These are phyloP conservation scores for Cystofilobasidium macerans DNA, from an alignment of 768 basidiomycete genomes.

Conservation along the genomic window DNA sequence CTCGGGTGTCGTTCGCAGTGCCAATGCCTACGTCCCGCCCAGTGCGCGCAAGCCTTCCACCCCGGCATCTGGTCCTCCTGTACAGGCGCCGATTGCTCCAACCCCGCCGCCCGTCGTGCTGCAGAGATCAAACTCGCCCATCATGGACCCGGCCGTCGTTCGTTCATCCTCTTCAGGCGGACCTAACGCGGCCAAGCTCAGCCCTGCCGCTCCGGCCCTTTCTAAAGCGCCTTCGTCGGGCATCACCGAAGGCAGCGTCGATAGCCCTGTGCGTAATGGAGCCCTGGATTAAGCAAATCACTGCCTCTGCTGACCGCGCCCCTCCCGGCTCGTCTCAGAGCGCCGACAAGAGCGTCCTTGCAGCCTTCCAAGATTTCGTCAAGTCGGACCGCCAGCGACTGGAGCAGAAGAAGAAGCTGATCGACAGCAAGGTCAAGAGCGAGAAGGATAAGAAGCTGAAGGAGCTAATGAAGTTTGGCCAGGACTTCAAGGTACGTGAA, in stretches of 20 bases:
- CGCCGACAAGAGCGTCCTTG: conserved; percentile 24
- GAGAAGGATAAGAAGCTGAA: conserved; percentile 93
- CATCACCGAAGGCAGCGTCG: conserved; percentile 1
- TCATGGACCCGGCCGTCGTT: conserved; percentile 5
- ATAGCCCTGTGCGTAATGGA: conserved; percentile 8
- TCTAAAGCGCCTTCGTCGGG: conserved; percentile 1
- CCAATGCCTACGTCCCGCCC: conserved; percentile 88
- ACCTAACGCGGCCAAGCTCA: conserved; percentile 37
- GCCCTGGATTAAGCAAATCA: background rate
- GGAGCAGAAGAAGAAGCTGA: conserved; percentile 76
- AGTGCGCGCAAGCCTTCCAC: conserved; percentile 54
- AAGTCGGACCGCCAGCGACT: conserved; percentile 79
- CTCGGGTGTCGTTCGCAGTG: conserved; percentile 76
- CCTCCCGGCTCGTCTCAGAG: too few relatives aligned
- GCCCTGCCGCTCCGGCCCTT: background rate
- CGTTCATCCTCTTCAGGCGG: conserved; percentile 10
- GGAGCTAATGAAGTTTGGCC: conserved; percentile 83
- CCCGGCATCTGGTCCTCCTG: conserved; percentile 6
- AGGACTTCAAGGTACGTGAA: conserved; percentile 72
- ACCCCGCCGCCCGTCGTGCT: conserved; percentile 17
- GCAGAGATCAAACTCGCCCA: conserved; percentile 2
- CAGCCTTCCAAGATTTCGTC: conserved; percentile 82
- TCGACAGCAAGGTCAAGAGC: conserved; percentile 54
- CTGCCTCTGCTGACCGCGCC: background rate
- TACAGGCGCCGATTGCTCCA: conserved; percentile 16